These are phyloP conservation scores for Secale cereale DNA, from an alignment of 176 grass and related monocot species.

Conservation along the genomic window DNA sequence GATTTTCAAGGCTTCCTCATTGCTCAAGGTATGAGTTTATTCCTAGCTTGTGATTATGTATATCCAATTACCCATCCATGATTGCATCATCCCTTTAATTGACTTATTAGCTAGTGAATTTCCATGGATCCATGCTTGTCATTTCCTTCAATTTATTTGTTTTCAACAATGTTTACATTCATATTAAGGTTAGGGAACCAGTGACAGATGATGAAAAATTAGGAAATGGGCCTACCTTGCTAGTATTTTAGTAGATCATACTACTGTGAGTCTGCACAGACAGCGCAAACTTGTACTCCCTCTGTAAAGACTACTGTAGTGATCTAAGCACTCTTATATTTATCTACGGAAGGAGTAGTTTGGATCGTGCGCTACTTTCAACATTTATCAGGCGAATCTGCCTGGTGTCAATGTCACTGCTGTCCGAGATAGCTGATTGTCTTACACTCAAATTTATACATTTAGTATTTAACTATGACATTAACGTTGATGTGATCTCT, in stretches of 20 bases:
- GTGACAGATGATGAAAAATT: neutral
- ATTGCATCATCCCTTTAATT: neutral
- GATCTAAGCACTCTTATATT: too few relatives aligned
- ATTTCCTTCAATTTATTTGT: conserved; percentile 7
- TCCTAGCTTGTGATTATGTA: conserved; percentile 6
- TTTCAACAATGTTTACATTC: neutral
- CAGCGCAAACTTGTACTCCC: neutral
- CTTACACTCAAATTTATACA: neutral
- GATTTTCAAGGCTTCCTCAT: conserved; percentile 54
- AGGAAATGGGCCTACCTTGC: neutral
- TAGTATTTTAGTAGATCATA: conserved; percentile 5
- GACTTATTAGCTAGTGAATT: neutral
- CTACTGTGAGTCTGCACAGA: neutral
- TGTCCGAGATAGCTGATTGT: neutral
- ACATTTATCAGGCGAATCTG: neutral
- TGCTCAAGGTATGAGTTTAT: conserved; percentile 62
- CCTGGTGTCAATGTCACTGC: neutral
- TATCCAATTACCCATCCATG: neutral
- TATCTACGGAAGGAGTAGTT: too few relatives aligned
- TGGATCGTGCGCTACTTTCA: neutral
- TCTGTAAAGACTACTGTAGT: too few relatives aligned
- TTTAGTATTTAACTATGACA: neutral
- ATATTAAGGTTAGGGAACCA: conserved; percentile 1
- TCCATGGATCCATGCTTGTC: neutral
- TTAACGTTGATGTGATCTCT: neutral